Conservation (phyloP, 1,139 yeast genomes). For the Blastobotrys buckinghamii region DNA sequence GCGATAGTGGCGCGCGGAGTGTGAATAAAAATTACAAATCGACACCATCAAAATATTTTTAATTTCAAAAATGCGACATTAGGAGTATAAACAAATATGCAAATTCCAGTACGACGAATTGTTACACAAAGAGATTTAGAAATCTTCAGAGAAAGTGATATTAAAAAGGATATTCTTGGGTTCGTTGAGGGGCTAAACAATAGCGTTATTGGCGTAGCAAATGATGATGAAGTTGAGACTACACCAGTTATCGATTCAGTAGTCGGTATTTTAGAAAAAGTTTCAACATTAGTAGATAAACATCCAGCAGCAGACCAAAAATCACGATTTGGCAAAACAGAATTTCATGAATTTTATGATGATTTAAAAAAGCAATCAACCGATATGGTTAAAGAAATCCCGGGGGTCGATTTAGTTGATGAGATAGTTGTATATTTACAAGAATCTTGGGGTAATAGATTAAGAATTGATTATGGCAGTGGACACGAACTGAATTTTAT, state of each 20-base stretch:
- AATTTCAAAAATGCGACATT: too few relatives aligned
- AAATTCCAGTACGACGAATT: constrained; percentile 41
- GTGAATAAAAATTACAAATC: too few relatives aligned
- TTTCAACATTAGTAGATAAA: constrained; percentile 41
- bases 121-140: constrained; percentile 56
- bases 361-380: constrained; percentile 40
- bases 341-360: constrained; percentile 80
- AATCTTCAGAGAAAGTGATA: constrained; percentile 51
- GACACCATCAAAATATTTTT: too few relatives aligned
- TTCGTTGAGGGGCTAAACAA: constrained; percentile 58
- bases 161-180: constrained; percentile 45
- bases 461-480: constrained; percentile 91
- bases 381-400: constrained; percentile 26
- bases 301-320: constrained; percentile 70
- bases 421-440: constrained; percentile 51
- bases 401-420: constrained; percentile 22
- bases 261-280: constrained; percentile 40
- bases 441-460: constrained; percentile 80
- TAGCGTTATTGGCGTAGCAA: constrained; percentile 57
- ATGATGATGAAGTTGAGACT: constrained; percentile 25
- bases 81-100: background rate
- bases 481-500: constrained; percentile 93
- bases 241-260: constrained; percentile 33
- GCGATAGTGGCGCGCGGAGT: too few relatives aligned
- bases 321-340: constrained; percentile 84